Conservation (phyloP, 257 asterid genomes). For the Solanum okadae region DNA sequence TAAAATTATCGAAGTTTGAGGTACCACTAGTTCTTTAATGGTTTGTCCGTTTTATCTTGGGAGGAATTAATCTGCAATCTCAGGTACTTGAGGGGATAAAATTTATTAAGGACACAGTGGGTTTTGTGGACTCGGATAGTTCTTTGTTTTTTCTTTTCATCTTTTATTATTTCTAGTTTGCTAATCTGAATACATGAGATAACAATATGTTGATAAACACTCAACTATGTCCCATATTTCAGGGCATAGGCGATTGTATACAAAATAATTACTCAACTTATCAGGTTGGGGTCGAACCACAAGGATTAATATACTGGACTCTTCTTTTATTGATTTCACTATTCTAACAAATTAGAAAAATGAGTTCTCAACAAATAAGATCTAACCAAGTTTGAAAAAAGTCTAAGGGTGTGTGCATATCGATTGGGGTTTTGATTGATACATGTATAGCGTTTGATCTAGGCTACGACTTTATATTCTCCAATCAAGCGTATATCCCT, state of each 20-base stretch:
- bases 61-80: no score
- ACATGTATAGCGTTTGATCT: background rate
- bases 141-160: no score
- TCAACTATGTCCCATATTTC: background rate
- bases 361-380: background rate
- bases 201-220: background rate
- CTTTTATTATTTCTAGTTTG: no score
- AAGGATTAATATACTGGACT: no score
- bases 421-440: background rate
- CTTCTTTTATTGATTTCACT: background rate
- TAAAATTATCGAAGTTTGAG: no score
- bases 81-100: no score
- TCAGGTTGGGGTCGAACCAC: background rate
- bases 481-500: no score
- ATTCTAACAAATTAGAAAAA: background rate
- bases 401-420: background rate
- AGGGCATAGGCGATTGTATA: background rate
- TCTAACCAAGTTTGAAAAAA: background rate
- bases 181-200: no score
- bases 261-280: background rate
- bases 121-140: no score
- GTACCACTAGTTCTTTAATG: no score
- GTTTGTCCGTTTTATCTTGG: no score
- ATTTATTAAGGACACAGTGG: no score
- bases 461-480: background rate